Evolutionary conservation across 2,329 filamentous ascomycete species (phyloP).

Genomic region (Elsinoe perseae): DNA sequence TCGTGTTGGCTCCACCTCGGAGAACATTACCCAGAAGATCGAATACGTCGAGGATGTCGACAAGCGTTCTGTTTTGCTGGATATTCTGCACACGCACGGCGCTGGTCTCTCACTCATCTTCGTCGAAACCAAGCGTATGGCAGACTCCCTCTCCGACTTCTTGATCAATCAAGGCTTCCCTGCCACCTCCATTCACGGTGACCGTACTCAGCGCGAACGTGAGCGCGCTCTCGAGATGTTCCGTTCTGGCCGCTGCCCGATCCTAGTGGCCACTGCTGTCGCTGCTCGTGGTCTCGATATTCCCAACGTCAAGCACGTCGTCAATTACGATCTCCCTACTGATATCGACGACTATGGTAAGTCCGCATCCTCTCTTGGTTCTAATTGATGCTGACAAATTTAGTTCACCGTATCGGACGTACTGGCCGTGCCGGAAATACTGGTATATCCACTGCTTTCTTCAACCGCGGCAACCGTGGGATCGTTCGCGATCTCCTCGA

Average conservation of each 20-base stretch:
- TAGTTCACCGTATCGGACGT: slow-evolving; percentile 96
- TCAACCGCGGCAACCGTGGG: slow-evolving; percentile 98
- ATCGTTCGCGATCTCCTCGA: slow-evolving; percentile 94
- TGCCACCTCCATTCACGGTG: slow-evolving; percentile 95
- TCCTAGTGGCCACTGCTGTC: slow-evolving; percentile 93
- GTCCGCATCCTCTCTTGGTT: neutral
- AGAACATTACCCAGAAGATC: slow-evolving; percentile 99
- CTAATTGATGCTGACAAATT: neutral
- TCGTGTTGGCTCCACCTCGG: slow-evolving; percentile 97
- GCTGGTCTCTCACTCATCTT: slow-evolving; percentile 91
- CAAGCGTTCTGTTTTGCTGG: slow-evolving; percentile 95
- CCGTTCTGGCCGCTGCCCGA: slow-evolving; percentile 89
- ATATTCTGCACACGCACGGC: slow-evolving; percentile 92
- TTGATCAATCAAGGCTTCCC: slow-evolving; percentile 98
- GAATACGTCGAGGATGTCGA: slow-evolving; percentile 95
- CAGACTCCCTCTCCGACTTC: slow-evolving; percentile 94
- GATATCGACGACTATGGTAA: slow-evolving; percentile 84
- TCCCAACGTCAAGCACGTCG: slow-evolving; percentile 89
- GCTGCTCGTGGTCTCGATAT: slow-evolving; percentile 83
- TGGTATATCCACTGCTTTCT: slow-evolving; percentile 96
- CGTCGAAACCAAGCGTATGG: slow-evolving; percentile 99
- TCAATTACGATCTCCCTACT: slow-evolving; percentile 99
- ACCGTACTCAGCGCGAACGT: slow-evolving; percentile 97
- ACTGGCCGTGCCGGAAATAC: slow-evolving; percentile 99
- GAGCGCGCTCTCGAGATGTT: slow-evolving; percentile 97